Base-by-base conservation (phyloP, 306 rosid species). In the Cicer chorassanicum region DNA sequence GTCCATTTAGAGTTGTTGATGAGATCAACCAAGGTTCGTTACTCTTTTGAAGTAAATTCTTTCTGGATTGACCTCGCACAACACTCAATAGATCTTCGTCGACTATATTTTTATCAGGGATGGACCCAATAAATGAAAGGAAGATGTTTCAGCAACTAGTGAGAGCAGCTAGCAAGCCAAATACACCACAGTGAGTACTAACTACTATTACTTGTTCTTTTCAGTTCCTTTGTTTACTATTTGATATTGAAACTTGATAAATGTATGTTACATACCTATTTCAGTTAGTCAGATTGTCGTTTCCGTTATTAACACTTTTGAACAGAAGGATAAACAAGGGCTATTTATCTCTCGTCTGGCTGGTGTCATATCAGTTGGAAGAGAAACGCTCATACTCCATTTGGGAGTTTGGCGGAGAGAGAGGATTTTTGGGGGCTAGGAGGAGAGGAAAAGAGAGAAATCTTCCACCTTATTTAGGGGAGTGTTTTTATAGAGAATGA, bases 121-220 rank as follows among this genome's bases (percentile, higher is more conserved):
- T 94, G 98, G 98, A 94, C 84, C 98, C 96, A 70, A 88, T 94
- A 82, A 94, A 94, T 73, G 98, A 94, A 83, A 83, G 98, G 75
- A 94, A 94, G 78, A 94, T 94, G 98, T 94, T 94, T 87, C 98
- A 94, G 85, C 98, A 94, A 73, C 82, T 94, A 72, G 98, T 94
- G 77, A 88, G 97, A 87, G 98, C 98, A 42, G 89, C 97, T 65
- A 91, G 97, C 86, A 96, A 94, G 78, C 96, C 87, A 53, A 94
- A 88, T 82, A 94, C 98, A 40, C 97, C 98, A 41, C 98, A 91
- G 98, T 91, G 77, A 86, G 96, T 74, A 29, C 51, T 70, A 29
- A 67, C 85, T 68, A 57, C 65, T 63, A 24, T 50, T 46, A 62
- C 63, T 54, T 19, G n/a, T 21, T 65, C 70, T 62, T 29, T 44